Evolutionary conservation across 305 asterid species (phyloP).

Genomic region (Fraxinus angustifolia): DNA sequence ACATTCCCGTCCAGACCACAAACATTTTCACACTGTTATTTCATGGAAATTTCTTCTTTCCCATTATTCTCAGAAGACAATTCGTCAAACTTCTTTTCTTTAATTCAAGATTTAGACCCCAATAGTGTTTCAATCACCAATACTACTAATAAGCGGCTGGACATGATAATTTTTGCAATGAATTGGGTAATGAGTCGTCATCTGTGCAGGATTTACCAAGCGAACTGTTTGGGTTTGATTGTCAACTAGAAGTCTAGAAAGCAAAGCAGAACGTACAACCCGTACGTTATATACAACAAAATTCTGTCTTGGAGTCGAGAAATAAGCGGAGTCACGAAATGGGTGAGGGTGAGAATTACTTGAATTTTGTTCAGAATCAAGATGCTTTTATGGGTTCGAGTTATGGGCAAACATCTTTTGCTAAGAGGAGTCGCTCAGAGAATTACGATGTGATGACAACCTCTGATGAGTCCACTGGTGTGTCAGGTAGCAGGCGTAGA

Average conservation of each 20-base stretch:
- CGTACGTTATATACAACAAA: neutral
- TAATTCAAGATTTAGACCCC: neutral
- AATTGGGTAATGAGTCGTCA: neutral
- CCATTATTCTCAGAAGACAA: neutral
- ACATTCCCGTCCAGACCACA: neutral
- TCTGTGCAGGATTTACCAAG: neutral
- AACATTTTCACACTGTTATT: neutral
- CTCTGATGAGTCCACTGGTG: neutral
- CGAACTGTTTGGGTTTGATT: conserved; percentile 6
- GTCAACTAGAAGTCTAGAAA: neutral
- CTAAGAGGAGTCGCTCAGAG: conserved; percentile 36
- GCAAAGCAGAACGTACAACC: neutral
- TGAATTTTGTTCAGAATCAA: neutral
- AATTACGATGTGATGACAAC: conserved; percentile 5
- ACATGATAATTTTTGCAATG: neutral
- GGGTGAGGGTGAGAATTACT: neutral
- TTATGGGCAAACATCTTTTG: conserved; percentile 20
- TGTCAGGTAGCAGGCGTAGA: neutral
- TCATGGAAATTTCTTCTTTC: neutral
- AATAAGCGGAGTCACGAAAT: neutral
- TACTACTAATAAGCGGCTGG: neutral
- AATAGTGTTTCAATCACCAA: neutral
- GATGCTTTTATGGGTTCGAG: neutral
- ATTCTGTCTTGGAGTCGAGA: neutral
- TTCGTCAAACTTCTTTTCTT: neutral